Conservation (phyloP, 768 basidiomycete genomes). For the Collybia mongolica region DNA sequence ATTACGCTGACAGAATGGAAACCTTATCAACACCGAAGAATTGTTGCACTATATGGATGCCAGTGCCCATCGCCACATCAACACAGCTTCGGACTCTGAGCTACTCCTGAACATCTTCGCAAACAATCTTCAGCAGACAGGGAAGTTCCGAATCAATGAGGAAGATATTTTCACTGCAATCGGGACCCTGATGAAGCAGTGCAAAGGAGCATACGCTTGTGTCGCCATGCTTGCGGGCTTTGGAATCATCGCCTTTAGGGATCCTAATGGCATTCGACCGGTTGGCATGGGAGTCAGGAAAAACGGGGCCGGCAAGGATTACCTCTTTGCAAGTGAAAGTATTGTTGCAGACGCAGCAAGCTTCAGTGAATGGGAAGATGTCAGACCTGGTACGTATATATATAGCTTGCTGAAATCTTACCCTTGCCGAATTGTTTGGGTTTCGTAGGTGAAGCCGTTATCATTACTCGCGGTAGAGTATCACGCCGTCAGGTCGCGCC, state of each 20-base stretch:
- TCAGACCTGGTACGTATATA: slow-evolving; percentile 69
- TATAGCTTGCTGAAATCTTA: not conserved
- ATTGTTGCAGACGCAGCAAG: slow-evolving; percentile 94
- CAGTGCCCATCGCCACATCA: slow-evolving; percentile 96
- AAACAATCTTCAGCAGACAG: slow-evolving; percentile 95
- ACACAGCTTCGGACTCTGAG: slow-evolving; percentile 98
- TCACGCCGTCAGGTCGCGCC: slow-evolving; percentile 72
- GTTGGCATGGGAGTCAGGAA: slow-evolving; percentile 81
- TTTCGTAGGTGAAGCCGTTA: slow-evolving; percentile 86
- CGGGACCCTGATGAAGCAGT: slow-evolving; percentile 82
- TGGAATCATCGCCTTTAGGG: slow-evolving; percentile 96
- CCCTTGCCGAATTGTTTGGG: slow-evolving; percentile 4
- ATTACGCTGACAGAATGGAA: slow-evolving; percentile 75
- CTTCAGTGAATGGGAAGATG: slow-evolving; percentile 91
- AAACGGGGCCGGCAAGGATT: slow-evolving; percentile 64
- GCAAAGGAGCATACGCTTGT: slow-evolving; percentile 94
- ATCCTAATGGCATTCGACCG: slow-evolving; percentile 96
- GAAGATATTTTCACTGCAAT: slow-evolving; percentile 98
- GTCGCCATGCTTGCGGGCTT: slow-evolving; percentile 99
- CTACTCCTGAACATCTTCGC: slow-evolving; percentile 97
- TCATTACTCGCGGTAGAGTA: slow-evolving; percentile 83
- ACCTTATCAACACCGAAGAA: slow-evolving; percentile 87
- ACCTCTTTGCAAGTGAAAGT: slow-evolving; percentile 92
- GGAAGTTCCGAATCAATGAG: slow-evolving; percentile 98
- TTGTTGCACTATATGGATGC: slow-evolving; percentile 95